Evolutionary conservation across 2,329 filamentous ascomycete genomes (phyloP), one percentile per base, ranked within the genome.

Genomic region (Pezicula neosporulosa): DNA sequence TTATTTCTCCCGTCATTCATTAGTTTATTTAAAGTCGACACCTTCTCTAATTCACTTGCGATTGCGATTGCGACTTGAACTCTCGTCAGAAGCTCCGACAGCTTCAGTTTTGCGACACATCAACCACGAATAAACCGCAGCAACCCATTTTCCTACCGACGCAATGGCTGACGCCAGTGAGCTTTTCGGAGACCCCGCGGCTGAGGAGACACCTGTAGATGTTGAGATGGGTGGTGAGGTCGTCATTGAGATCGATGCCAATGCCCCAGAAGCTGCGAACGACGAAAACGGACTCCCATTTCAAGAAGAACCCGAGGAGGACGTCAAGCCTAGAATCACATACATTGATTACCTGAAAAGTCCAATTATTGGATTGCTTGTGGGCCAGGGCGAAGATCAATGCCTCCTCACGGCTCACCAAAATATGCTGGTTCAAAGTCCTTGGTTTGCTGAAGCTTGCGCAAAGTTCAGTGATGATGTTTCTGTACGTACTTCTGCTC

Each of bases 321-420:
- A 64, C 27, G 33, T 33, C 2, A 56, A 58, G 0, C 51, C 52
- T 12, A 52, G 64, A 18, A 51, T 58, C 12, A 65, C 63, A 15
- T 85, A 82, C 60, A 68, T 78, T 46, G 77, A 73, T 62, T 88
- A 86, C 61, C 75, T 91, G 19, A 78, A 75, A 56, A 90, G 85
- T 56, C 86, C 88, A 0, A 75, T 90, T 10, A 81, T 91, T 30
- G 82, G 83, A 15, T 70, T 91, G 27, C 64, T 83, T n/a, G 76
- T 90, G 18, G 86, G 87, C 12, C 70, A 71, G 44, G 83, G 77
- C 50, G 81, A 83, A 4, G 68, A 72, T 2, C 76, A 81, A 61
- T 83, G 82, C 9, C 75, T 83, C 30, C 78, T 97, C 52, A 85
- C 83, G 21, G 90, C 90, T 6, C 92, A 97, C 68, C 87, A 96